These are phyloP conservation scores for Lanmaoa rubissima DNA, from an alignment of 768 basidiomycete genomes.

Conservation along the genomic window DNA sequence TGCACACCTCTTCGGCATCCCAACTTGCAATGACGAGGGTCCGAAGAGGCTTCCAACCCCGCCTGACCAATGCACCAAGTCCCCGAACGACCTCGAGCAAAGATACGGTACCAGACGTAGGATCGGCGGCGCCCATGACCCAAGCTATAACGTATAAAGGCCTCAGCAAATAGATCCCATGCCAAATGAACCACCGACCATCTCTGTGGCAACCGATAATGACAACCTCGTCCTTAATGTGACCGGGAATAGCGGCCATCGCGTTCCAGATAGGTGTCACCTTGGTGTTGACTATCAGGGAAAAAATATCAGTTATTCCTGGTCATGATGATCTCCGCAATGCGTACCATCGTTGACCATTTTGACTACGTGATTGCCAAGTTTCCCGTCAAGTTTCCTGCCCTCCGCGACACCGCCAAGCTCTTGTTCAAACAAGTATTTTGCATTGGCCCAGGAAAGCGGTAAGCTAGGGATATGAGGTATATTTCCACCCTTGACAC, in stretches of 20 bases:
- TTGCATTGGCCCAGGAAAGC: conserved; percentile 82
- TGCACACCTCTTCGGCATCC: conserved; percentile 67
- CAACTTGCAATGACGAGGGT: conserved; percentile 74
- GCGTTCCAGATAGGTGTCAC: conserved; percentile 91
- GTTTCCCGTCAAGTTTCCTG: conserved; percentile 44
- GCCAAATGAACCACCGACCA: conserved; percentile 43
- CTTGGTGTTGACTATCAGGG: conserved; percentile 59
- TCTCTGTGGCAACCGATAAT: conserved; percentile 87
- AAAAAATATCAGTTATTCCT: not conserved
- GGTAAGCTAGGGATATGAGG: conserved; percentile 82
- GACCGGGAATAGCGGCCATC: conserved; percentile 80
- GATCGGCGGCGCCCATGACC: conserved; percentile 53
- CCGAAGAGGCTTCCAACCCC: conserved; percentile 65
- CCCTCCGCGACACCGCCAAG: conserved; percentile 41
- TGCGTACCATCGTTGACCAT: conserved; percentile 53
- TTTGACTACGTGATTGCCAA: conserved; percentile 47
- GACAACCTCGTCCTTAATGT: conserved; percentile 79
- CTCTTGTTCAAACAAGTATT: conserved; percentile 58
- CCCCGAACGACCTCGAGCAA: conserved; percentile 56
- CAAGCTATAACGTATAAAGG: conserved; percentile 24
- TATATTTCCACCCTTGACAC: conserved; percentile 56
- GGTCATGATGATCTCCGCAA: not conserved
- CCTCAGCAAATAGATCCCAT: not conserved
- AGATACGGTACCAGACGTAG: conserved; percentile 54
- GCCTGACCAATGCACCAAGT: conserved; percentile 44